These are phyloP conservation scores for Pseudopediastrum boryanum DNA, from an alignment of 139 green algal species.

Conservation along the genomic window DNA sequence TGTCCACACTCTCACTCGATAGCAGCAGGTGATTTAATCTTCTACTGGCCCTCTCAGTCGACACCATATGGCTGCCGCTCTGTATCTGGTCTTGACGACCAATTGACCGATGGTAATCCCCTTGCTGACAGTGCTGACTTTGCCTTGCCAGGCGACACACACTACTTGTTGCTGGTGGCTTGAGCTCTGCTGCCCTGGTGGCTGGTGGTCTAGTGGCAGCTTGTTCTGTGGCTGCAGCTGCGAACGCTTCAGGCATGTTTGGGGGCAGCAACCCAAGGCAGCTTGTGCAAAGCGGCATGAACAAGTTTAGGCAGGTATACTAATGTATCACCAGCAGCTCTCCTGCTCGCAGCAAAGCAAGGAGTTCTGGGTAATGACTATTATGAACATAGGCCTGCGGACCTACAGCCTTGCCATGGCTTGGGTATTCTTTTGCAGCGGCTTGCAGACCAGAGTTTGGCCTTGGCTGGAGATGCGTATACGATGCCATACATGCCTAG, in stretches of 20 bases:
- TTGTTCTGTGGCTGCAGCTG: slow-evolving; percentile 11
- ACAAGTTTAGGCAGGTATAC: slow-evolving; percentile 47
- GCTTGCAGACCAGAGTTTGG: neutral
- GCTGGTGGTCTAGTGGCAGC: slow-evolving; percentile 35
- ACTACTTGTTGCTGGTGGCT: neutral
- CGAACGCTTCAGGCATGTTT: neutral
- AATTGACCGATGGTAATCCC: too few species aligned
- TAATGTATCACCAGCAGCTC: neutral
- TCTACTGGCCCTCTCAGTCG: too few species aligned
- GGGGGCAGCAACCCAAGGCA: slow-evolving; percentile 32
- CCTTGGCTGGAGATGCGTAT: neutral
- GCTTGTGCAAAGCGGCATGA: slow-evolving; percentile 50
- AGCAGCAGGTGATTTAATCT: too few species aligned
- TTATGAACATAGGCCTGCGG: neutral
- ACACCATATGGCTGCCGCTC: too few species aligned
- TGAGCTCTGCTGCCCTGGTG: neutral
- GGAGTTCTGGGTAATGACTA: neutral
- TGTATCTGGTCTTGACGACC: too few species aligned
- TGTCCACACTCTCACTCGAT: too few species aligned
- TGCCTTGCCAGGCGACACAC: neutral
- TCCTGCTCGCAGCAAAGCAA: neutral
- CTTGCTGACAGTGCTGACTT: too few species aligned
- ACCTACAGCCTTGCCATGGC: neutral
- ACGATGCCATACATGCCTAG: neutral
- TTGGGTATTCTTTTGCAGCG: neutral